Evolutionary conservation across 192 early-diverging fungal species (phyloP).

Genomic region (Coemansia sp.): DNA sequence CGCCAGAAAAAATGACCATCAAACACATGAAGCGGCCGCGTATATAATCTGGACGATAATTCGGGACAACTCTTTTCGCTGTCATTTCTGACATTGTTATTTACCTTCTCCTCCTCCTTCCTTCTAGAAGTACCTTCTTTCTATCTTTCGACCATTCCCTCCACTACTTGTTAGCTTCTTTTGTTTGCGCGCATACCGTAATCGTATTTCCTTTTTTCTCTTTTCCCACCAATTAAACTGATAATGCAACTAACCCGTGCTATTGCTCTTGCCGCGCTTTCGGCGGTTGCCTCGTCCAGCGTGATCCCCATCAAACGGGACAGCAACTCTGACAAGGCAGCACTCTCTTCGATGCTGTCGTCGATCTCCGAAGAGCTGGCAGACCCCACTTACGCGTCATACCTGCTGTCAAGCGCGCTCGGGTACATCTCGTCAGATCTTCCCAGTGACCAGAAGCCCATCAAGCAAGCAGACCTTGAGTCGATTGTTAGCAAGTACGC

Average conservation of each 20-base stretch:
- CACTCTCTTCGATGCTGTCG: slow-evolving; percentile 1
- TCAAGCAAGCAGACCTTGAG: background rate
- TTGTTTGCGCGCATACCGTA: too few species aligned
- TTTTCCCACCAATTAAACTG: too few species aligned
- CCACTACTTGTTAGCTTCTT: too few species aligned
- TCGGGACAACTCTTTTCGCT: too few species aligned
- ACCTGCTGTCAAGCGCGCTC: slow-evolving; percentile 1
- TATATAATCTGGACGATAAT: too few species aligned
- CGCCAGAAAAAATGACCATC: too few species aligned
- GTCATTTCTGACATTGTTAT: too few species aligned
- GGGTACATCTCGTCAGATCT: slow-evolving; percentile 3
- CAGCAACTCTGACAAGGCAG: background rate
- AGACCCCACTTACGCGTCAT: slow-evolving; percentile 5
- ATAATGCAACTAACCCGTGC: slow-evolving; percentile 1
- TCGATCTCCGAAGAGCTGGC: background rate
- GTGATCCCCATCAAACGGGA: background rate
- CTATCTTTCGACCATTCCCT: too few species aligned
- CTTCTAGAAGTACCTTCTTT: too few species aligned
- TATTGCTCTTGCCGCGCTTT: background rate
- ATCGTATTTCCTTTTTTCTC: too few species aligned
- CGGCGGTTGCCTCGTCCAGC: background rate
- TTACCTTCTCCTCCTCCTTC: too few species aligned
- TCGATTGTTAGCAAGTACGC: slow-evolving; percentile 2
- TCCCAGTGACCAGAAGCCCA: slow-evolving; percentile 3
- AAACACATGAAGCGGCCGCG: too few species aligned